These are phyloP conservation scores for Tetrahymena borealis DNA, from an alignment of 73 alveolate species.

Conservation along the genomic window DNA sequence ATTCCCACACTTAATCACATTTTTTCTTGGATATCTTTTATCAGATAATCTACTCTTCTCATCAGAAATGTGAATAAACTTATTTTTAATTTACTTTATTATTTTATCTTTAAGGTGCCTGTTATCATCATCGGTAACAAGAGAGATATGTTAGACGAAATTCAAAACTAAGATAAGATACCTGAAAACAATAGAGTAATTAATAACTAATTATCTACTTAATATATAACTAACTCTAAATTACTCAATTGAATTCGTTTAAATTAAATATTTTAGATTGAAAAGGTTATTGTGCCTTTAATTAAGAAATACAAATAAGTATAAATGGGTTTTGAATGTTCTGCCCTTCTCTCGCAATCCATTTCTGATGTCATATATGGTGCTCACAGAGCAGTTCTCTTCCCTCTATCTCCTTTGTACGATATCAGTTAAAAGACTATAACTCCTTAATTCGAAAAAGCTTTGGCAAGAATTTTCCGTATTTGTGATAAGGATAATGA, in stretches of 20 bases:
- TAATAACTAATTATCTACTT: background rate
- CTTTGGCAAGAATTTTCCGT: slow-evolving; percentile 35
- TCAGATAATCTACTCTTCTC: no score
- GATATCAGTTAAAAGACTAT: slow-evolving; percentile 2
- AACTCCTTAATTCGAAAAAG: slow-evolving; percentile 27
- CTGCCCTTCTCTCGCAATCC: background rate
- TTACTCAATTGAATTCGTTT: no score
- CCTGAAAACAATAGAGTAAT: background rate
- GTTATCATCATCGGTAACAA: background rate
- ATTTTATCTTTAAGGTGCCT: no score
- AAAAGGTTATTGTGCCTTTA: background rate
- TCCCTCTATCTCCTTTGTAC: slow-evolving; percentile 35
- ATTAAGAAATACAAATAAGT: slow-evolving; percentile 8
- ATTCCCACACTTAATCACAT: no score
- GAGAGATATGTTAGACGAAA: background rate
- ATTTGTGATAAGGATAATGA: slow-evolving; percentile 37
- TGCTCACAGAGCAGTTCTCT: slow-evolving; percentile 36
- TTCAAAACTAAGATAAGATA: background rate
- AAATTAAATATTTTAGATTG: no score
- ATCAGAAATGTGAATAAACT: no score
- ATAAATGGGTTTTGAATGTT: slow-evolving; percentile 42
- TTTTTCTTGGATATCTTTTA: no score
- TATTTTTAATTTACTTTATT: no score
- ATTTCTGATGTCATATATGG: slow-evolving; percentile 37
- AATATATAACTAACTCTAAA: background rate